Percentiles rank a stretch among this genome's conserved stretches.
These are phyloP conservation scores for Termitomyces sp. DNA, from an alignment of 768 basidiomycete genomes.

Conservation along the genomic window DNA sequence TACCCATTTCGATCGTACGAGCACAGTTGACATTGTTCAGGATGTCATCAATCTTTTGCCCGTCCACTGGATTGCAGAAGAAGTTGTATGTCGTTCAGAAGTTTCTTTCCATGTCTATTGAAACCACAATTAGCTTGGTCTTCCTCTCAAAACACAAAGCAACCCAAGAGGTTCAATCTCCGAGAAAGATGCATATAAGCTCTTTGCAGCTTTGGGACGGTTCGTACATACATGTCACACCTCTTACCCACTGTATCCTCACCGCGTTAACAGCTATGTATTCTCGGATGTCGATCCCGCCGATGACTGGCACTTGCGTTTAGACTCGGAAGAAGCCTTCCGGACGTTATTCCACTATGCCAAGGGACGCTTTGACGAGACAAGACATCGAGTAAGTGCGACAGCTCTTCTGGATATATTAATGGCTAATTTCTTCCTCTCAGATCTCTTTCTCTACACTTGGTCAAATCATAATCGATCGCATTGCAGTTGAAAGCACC, in stretches of 20 bases:
- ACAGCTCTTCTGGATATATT: background rate
- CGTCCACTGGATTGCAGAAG: constrained; percentile 52
- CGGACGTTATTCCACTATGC: constrained; percentile 22
- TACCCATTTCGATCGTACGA: constrained; percentile 17
- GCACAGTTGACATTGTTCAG: constrained; percentile 51
- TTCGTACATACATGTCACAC: constrained; percentile 22
- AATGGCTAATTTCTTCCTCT: background rate
- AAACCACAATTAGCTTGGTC: constrained; percentile 27
- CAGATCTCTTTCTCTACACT: background rate
- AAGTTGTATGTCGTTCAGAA: constrained; percentile 39
- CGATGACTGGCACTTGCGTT: constrained; percentile 42
- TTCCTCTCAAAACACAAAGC: constrained; percentile 33
- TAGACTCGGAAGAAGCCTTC: constrained; percentile 29
- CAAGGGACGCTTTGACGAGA: constrained; percentile 23
- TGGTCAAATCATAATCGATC: constrained; percentile 9
- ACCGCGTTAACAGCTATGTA: constrained; percentile 28
- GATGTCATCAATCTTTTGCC: constrained; percentile 65
- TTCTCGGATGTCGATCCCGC: constrained; percentile 37
- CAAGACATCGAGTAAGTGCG: constrained; percentile 17
- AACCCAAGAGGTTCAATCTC: constrained; percentile 25
- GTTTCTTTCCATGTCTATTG: background rate
- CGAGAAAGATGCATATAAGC: constrained; percentile 33
- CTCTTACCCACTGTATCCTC: background rate
- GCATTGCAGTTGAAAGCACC: constrained; percentile 11
- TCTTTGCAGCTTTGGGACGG: constrained; percentile 45